These are phyloP conservation scores for Paraphoma sp. DNA, from an alignment of 2,329 filamentous ascomycete genomes.

Conservation along the genomic window DNA sequence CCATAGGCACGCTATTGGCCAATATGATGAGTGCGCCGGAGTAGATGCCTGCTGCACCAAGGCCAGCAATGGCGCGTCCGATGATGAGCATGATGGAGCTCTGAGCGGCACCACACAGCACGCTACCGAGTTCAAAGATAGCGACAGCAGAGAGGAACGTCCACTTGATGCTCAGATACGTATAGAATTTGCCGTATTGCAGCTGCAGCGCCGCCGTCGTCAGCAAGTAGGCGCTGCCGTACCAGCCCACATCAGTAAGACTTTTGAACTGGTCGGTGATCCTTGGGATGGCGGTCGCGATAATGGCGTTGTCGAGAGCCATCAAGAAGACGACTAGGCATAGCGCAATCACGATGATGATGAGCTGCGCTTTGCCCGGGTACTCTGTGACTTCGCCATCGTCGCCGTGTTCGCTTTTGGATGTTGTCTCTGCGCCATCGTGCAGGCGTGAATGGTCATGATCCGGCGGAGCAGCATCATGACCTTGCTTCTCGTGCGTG, in stretches of 20 bases:
- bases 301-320: constrained; percentile 52
- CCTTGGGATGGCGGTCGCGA: constrained; percentile 55
- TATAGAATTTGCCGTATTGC: constrained; percentile 52
- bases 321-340: too few relatives aligned
- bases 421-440: too few relatives aligned
- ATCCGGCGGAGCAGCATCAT: too few relatives aligned
- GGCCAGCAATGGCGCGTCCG: constrained; percentile 58
- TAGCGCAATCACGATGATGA: too few relatives aligned
- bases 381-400: too few relatives aligned
- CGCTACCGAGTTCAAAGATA: constrained; percentile 60
- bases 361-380: too few relatives aligned
- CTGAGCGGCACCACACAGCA: constrained; percentile 59
- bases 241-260: constrained; percentile 57
- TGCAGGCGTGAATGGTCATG: too few relatives aligned
- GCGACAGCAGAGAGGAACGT: constrained; percentile 52
- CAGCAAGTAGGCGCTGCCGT: constrained; percentile 50
- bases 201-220: constrained; percentile 49
- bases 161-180: constrained; percentile 56
- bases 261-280: constrained; percentile 58
- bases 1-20: constrained; percentile 21
- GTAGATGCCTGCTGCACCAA: constrained; percentile 59
- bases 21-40: constrained; percentile 57
- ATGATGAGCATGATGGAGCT: constrained; percentile 59
- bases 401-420: too few relatives aligned
- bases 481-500: too few relatives aligned